Evolutionary conservation across 2,329 filamentous ascomycete genomes (phyloP).

Genomic region (Arthrocladium fulminans): DNA sequence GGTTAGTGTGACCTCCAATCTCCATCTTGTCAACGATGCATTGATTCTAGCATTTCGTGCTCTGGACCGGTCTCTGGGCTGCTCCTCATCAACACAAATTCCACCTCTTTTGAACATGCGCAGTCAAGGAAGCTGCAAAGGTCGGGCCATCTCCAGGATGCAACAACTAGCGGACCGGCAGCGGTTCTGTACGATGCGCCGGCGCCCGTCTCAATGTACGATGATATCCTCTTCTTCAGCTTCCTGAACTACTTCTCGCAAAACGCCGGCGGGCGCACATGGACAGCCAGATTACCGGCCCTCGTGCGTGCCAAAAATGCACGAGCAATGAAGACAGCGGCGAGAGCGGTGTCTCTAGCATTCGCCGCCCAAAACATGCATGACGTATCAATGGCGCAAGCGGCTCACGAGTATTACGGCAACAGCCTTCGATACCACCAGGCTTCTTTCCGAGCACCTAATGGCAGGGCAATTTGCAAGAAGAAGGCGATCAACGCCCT

Average conservation of each 20-base stretch:
- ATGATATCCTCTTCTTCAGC: constrained; percentile 3
- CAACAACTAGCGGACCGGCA: background rate
- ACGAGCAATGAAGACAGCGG: background rate
- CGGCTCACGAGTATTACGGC: constrained; percentile 1
- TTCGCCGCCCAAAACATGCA: background rate
- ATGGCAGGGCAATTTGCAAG: constrained; percentile 2
- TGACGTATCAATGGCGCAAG: background rate
- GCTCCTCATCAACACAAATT: background rate
- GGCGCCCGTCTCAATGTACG: background rate
- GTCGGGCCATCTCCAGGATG: background rate
- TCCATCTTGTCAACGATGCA: constrained; percentile 5
- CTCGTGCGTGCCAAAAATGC: background rate
- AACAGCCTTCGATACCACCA: constrained; percentile 5
- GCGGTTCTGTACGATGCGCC: background rate
- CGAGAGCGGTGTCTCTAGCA: constrained; percentile 4
- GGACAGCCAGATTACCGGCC: background rate
- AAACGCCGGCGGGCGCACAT: background rate
- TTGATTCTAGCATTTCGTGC: constrained; percentile 1
- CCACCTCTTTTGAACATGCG: background rate
- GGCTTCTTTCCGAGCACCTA: background rate
- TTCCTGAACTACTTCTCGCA: constrained; percentile 7
- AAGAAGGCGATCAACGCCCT: constrained; percentile 5
- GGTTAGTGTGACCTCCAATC: constrained; percentile 19
- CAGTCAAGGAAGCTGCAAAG: no score
- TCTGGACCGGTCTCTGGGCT: constrained; percentile 4